Base-by-base conservation (phyloP, 169 alveolate species). In the Eimeria necatrix region DNA sequence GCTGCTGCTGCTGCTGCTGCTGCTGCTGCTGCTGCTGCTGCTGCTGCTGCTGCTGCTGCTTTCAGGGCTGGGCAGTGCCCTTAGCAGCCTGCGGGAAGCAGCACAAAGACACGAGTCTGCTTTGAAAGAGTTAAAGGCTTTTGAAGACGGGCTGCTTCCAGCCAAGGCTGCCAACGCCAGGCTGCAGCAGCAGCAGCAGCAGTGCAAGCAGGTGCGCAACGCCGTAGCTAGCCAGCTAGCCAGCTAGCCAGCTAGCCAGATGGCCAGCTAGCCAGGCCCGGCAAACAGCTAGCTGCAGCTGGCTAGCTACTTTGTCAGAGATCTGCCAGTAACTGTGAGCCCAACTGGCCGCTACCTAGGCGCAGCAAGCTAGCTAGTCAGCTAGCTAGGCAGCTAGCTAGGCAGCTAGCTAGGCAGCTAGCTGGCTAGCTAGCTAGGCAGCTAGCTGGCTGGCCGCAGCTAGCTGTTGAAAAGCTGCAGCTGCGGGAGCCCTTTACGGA, bases 11-110 rank as follows among this genome's bases (percentile, higher is more conserved):
- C 60, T 74, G 59, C 24, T 48, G 86, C 26, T 74, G 86, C 86
- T 32, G 86, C 60, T 48, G 86, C 86, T 74, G 60, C 86, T 48
- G 61, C 86, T 74, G 86, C 86, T 2, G 86, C 60, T 14, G 86
- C 61, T 32, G 86, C 86, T 32, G 89, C 52, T 5, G 71, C 89
- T 49, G 89, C 89, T 48, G 89, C 60, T 51, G 89, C 86, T 74
- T 41, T 20, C 56, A 6, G 86, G 86, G 1, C 41, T 76, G 51
- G 86, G 86, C 3, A 3, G 46, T 0, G 86, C 86, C 14, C 86
- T 76, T 6, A 48, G 64, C 6, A 76, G 86, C 64, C 2, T 76
- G 32, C 24, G 64, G 49, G 86, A 76, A 49, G 86, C 86, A 49
- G 86, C 86, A 76, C 61, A 48, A 76, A 46, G 61, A 20, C 64